A percentile compares a stretch with the other conserved stretches of the same genome.
phyloP scores from a whole-genome alignment of 768 basidiomycete species.

The Epithele typhae region DNA sequence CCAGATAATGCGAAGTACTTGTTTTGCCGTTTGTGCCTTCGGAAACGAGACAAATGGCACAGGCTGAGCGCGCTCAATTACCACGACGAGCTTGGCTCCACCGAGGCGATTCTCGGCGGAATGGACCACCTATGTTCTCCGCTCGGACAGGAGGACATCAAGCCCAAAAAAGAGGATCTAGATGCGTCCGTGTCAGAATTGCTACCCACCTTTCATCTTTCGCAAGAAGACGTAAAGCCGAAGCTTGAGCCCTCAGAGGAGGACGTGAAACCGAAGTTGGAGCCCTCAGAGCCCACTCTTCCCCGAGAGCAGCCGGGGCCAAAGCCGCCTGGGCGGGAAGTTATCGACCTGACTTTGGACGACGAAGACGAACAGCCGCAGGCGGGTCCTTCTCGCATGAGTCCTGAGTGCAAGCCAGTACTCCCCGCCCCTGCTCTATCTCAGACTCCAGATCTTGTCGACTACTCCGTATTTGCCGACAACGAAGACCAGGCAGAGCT shows the following conservation, averaged over 20 bases:
- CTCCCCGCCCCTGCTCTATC: neutral
- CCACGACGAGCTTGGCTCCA: constrained; percentile 36
- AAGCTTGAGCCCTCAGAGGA: constrained; percentile 2
- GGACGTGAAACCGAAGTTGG: neutral
- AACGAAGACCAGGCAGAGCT: constrained; percentile 37
- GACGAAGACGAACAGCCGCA: constrained; percentile 8
- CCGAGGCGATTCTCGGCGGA: constrained; percentile 32
- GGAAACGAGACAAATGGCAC: constrained; percentile 54
- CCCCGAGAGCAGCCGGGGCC: neutral
- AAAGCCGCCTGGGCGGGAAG: constrained; percentile 24
- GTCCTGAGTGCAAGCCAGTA: too few relatives aligned
- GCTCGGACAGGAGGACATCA: neutral
- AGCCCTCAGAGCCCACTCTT: neutral
- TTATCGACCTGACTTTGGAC: constrained; percentile 34
- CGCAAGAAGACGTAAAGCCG: too few relatives aligned
- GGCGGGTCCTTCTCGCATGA: constrained; percentile 3
- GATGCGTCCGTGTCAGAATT: neutral
- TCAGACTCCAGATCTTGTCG: constrained; percentile 4
- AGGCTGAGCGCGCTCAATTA: constrained; percentile 43
- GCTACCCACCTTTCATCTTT: neutral
- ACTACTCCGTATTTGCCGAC: constrained; percentile 32
- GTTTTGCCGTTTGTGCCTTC: constrained; percentile 56
- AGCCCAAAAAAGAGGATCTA: neutral
- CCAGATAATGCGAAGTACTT: constrained; percentile 46
- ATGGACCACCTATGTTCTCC: constrained; percentile 41